Evolutionary conservation across 1,284 basidiomycete species (phyloP).

Genomic region (Fomitopsis palustris): DNA sequence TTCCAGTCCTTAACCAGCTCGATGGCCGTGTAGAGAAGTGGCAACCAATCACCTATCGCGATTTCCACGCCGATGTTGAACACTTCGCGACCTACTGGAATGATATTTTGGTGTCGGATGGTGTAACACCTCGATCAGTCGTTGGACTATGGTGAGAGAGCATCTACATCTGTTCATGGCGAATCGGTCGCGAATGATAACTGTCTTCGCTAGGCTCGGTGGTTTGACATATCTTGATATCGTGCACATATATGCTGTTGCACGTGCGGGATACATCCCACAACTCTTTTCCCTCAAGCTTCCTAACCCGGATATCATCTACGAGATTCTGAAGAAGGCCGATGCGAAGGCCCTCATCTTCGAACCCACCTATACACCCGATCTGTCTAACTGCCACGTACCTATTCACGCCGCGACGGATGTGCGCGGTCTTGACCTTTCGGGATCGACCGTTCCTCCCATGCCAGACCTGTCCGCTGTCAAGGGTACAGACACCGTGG

Average conservation of each 20-base stretch:
- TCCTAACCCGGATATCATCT: slow-evolving; percentile 62
- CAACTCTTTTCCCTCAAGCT: slow-evolving; percentile 70
- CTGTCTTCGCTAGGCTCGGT: slow-evolving; percentile 43
- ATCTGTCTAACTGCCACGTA: slow-evolving; percentile 40
- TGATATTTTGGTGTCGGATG: slow-evolving; percentile 35
- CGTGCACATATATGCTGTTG: slow-evolving; percentile 65
- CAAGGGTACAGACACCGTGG: slow-evolving; percentile 35
- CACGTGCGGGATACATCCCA: slow-evolving; percentile 66
- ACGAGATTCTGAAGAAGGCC: slow-evolving; percentile 55
- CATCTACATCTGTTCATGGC: slow-evolving; percentile 14
- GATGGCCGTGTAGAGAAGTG: slow-evolving; percentile 37
- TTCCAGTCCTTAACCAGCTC: slow-evolving; percentile 37
- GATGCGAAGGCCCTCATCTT: slow-evolving; percentile 56
- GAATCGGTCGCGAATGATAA: slow-evolving; percentile 7
- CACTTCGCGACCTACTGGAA: slow-evolving; percentile 52
- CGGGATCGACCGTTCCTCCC: slow-evolving; percentile 16
- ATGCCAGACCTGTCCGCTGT: slow-evolving; percentile 22
- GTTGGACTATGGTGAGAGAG: slow-evolving; percentile 60
- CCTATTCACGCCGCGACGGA: slow-evolving; percentile 40
- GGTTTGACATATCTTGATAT: slow-evolving; percentile 65
- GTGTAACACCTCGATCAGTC: slow-evolving; percentile 49
- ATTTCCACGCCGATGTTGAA: slow-evolving; percentile 53
- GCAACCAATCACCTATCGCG: slow-evolving; percentile 45
- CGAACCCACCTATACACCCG: slow-evolving; percentile 42
- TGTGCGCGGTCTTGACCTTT: slow-evolving; percentile 31